Evolutionary conservation across 2,329 filamentous ascomycete species (phyloP), one percentile per base, ranked within the genome.

Genomic region (Penicillium sp.): DNA sequence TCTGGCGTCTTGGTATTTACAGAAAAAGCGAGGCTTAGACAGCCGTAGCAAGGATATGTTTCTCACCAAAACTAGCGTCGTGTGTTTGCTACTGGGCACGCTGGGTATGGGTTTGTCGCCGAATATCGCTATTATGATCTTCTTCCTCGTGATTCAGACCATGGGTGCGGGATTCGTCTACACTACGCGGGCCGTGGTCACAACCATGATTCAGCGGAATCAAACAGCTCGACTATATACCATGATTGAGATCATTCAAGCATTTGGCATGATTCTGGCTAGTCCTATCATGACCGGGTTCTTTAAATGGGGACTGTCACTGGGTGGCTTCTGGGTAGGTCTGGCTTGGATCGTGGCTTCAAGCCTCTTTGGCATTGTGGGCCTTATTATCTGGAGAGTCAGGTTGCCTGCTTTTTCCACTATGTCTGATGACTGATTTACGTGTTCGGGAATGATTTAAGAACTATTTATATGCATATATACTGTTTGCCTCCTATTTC

Each of bases 151-250:
- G 12, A 56, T 80, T 11, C 79, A 77, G 63, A 78, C 78, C 7
- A 68, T 77, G 6, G 78, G 79, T 7, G 76, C 77, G 0, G 79
- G 79, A 1, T 79, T 79, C 55, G 69, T 72, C 16, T 75, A 75
- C 47, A 68, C 78, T 1, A 75, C 77, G 57, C 74, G 78, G 5
- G 76, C 76, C 0, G 64, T 81, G 11, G 71, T 80, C 35, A 77
- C 79, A 4, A 75, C 77, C 5, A 68, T 79, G 7, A 74, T 81
- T 16, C 71, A 77, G 26, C 75, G 74, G 0, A 73, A 79, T 40
- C 71, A 81, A 53, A 75, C 78, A 3, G 79, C 77, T 5, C 71
- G 77, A 11, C 62, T 81, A 14, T 81, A 79, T 62, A 78, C 77
- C 4, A 71, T 79, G 1, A 74, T 81, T 56, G 77, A 77, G 28